Evolutionary conservation across 176 grass and related monocot species (phyloP), one percentile per base, ranked within the genome.

Genomic region (Melocanna baccifera): DNA sequence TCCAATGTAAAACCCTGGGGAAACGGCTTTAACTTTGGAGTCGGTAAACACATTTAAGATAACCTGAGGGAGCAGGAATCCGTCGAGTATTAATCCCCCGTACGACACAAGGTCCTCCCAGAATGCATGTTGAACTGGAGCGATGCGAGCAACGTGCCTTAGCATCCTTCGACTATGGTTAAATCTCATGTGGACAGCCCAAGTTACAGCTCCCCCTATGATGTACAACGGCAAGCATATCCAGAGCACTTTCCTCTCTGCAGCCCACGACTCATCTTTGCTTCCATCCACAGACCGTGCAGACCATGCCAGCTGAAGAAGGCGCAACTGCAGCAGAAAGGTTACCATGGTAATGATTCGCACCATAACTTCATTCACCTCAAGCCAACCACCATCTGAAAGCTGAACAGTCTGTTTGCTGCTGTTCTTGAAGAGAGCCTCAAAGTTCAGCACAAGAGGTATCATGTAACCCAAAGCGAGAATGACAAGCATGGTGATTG

Each of bases 241-340:
- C 83, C 78, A 90, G 55, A 98, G 76, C 67, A 87, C 79, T 85
- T 98, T 98, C 87, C 79, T 98, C 81, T 98, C 93, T 6, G 86
- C 89, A 78, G 79, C 59, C 93, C 96, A 96, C 12, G 85, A 58
- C 56, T 86, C 87, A 5, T 56, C 87, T 73, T 84, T 95, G 64
- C 71, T 71, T 32, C 45, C 86, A 75, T 92, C 86, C 40, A 39
- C 28, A 12, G 93, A 98, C 51, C 89, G 94, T 30, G 83, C 86
- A 71, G 91, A 81, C 91, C 96, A 98, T 70, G 87, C 84, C 67
- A 94, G 55, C 81, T 98, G 96, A 88, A 98, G 88, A 89, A 98
- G 90, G 25, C 91, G 85, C 47, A 93, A 34, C 80, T 93, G 88
- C 67, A 95, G 75, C 52, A 98, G 71, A 75, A 98, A 92, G 29